Base-by-base conservation (phyloP, 805 yeast species). In the Millerozyma acaciae region DNA sequence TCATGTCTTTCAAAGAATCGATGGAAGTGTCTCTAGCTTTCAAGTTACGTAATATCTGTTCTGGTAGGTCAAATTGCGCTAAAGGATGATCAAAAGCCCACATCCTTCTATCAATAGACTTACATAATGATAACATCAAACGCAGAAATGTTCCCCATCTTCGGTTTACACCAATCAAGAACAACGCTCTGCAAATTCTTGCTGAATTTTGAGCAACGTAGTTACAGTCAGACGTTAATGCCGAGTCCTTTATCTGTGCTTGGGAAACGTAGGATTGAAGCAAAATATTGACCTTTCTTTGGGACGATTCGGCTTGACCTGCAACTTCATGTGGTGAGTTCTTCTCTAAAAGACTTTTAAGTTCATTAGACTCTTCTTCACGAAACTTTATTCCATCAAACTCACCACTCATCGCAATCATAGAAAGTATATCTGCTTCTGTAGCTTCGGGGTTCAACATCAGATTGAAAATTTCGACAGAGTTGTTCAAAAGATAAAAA, bases 181-280 rank as follows among this genome's bases (percentile, higher is more conserved):
- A 88, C 30, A 94, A 65, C 0, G 98, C 96, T 16, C 97, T 75
- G 44, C 95, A 78, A 21, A 93, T 90, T 66, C 99, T 79, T 1
- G 90, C 87, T 3, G 97, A 75, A 50, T 93, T 93, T 50, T 93
- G 98, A 1, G 97, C 97, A 36, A 93, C 95, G 54, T 93, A 93
- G 42, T 86, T 84, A 30, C 85, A 71, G 57, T 93, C 98, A 0
- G 97, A 86, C 2, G 76, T 66, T 38, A 93, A 64, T 0, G 98
- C 83, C 3, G 96, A 78, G 37, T 87, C 96, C 37, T 72, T 76
- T 22, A 89, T 75, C 8, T 56, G 47, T 1, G 87, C 78, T 37
- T 80, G 78, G 0, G 97, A 87, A 19, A 93, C 83, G 54, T 73
- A 94, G 0, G 97, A 80, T 55, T 93, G 99, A 13, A 93, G 60